Evolutionary conservation across 2,329 filamentous ascomycete species (phyloP).

Genomic region (Colletotrichum cuscutae): DNA sequence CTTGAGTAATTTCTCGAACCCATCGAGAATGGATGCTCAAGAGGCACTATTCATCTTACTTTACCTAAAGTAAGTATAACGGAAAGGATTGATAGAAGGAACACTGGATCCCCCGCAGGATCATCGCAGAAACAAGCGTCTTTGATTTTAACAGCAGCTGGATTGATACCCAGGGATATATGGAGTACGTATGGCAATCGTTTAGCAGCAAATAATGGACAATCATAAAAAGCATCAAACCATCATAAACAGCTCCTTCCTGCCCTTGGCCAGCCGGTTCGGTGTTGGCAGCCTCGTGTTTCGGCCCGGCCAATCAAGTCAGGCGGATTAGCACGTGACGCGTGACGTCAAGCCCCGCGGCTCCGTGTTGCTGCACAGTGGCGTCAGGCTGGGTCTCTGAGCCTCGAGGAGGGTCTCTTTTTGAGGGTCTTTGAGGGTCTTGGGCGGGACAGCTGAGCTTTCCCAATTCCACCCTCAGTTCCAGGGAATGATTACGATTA

Average conservation of each 20-base stretch:
- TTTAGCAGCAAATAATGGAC: background rate
- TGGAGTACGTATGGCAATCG: background rate
- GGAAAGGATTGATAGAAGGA: background rate
- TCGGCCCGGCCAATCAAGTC: conserved; percentile 5
- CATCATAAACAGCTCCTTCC: too few relatives aligned
- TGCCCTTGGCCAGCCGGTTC: background rate
- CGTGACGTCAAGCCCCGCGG: conserved; percentile 32
- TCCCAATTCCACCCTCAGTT: background rate
- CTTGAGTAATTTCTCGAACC: background rate
- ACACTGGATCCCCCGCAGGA: background rate
- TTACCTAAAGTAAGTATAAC: background rate
- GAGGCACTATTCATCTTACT: too few relatives aligned
- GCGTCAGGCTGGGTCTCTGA: background rate
- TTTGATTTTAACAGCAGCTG: background rate
- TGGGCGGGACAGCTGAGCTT: background rate
- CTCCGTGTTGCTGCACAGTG: background rate
- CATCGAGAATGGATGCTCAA: background rate
- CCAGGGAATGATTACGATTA: background rate
- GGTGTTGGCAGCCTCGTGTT: too few relatives aligned
- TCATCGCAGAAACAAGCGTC: background rate
- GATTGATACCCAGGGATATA: conserved; percentile 20
- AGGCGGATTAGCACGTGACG: conserved; percentile 24
- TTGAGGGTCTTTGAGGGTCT: background rate
- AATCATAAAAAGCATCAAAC: background rate
- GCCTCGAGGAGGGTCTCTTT: background rate